phyloP scores from a whole-genome alignment of 2,329 filamentous ascomycete species.

The Paracoccidioides brasiliensis region DNA sequence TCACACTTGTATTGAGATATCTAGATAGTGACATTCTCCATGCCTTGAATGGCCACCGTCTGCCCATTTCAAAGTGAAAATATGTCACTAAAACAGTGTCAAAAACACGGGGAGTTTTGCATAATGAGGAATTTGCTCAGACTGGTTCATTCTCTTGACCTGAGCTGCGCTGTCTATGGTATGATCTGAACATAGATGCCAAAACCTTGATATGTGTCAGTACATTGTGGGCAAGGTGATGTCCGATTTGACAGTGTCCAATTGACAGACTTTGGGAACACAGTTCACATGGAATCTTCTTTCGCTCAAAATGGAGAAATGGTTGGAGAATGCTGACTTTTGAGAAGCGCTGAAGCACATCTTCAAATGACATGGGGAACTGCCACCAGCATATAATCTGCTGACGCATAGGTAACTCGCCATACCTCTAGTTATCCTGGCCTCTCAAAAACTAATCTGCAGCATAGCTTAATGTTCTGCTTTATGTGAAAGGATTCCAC shows the following conservation, averaged over 20 bases:
- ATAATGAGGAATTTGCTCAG: slow-evolving; percentile 12
- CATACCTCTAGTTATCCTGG: neutral
- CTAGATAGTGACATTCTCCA: slow-evolving; percentile 11
- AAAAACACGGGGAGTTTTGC: slow-evolving; percentile 9
- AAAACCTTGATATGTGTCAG: slow-evolving; percentile 12
- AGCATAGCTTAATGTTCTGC: slow-evolving; percentile 10
- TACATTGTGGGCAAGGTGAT: slow-evolving; percentile 11
- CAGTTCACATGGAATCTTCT: slow-evolving; percentile 7
- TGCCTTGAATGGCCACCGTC: slow-evolving; percentile 6
- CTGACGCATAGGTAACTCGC: slow-evolving; percentile 9
- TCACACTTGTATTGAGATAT: slow-evolving; percentile 12
- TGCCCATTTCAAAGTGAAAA: slow-evolving; percentile 10
- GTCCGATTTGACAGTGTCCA: slow-evolving; percentile 12
- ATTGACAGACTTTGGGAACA: slow-evolving; percentile 12
- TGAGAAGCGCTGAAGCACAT: slow-evolving; percentile 11
- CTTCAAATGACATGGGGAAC: slow-evolving; percentile 11
- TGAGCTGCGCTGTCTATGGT: neutral
- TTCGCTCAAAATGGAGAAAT: slow-evolving; percentile 7
- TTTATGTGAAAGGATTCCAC: slow-evolving; percentile 12
- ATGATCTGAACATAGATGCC: slow-evolving; percentile 7
- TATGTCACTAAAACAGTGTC: slow-evolving; percentile 11
- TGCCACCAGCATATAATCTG: slow-evolving; percentile 12
- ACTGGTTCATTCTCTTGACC: slow-evolving; percentile 7
- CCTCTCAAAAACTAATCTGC: neutral
- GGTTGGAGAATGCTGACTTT: slow-evolving; percentile 13